These are phyloP conservation scores for Trichodelitschia bisporula DNA, from an alignment of 495 filamentous ascomycete species.

Conservation along the genomic window DNA sequence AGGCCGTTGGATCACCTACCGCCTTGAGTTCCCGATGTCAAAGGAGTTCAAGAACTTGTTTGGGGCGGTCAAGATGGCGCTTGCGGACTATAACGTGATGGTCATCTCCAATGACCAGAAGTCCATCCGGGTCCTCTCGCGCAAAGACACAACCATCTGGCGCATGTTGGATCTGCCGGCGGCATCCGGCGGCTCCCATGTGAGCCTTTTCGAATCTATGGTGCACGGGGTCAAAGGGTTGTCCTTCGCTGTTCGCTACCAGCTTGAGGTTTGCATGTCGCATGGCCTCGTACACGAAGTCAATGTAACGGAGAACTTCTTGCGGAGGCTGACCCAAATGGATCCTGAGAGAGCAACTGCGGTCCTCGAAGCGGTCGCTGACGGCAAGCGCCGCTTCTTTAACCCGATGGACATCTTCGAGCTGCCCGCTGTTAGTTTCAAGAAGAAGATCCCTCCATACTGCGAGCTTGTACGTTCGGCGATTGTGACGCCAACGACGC, in stretches of 20 bases:
- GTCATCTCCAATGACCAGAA: slow-evolving; percentile 11
- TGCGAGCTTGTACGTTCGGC: slow-evolving; percentile 54
- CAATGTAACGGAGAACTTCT: slow-evolving; percentile 39
- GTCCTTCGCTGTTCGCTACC: slow-evolving; percentile 56
- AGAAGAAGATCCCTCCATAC: slow-evolving; percentile 35
- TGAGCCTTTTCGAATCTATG: slow-evolving; percentile 2
- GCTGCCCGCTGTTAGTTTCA: slow-evolving; percentile 19
- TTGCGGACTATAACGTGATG: slow-evolving; percentile 53
- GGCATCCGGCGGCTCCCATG: slow-evolving; percentile 7
- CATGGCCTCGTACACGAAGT: slow-evolving; percentile 56
- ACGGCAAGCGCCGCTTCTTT: slow-evolving; percentile 31
- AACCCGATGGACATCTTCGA: slow-evolving; percentile 57
- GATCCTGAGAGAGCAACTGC: slow-evolving; percentile 19
- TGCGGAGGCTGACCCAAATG: slow-evolving; percentile 30
- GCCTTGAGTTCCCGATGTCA: slow-evolving; percentile 22
- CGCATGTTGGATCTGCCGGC: slow-evolving; percentile 26
- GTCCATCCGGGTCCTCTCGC: not conserved
- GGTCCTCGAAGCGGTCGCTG: slow-evolving; percentile 37
- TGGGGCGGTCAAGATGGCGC: slow-evolving; percentile 6
- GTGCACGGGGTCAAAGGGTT: too few species aligned
- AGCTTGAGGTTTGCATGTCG: slow-evolving; percentile 80
- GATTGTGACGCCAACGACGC: slow-evolving; percentile 56
- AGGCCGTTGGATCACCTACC: slow-evolving; percentile 44
- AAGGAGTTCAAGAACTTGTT: slow-evolving; percentile 13
- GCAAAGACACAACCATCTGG: slow-evolving; percentile 22